These are phyloP conservation scores for Asterochloris erici DNA, from an alignment of 139 green algal species.

Conservation along the genomic window DNA sequence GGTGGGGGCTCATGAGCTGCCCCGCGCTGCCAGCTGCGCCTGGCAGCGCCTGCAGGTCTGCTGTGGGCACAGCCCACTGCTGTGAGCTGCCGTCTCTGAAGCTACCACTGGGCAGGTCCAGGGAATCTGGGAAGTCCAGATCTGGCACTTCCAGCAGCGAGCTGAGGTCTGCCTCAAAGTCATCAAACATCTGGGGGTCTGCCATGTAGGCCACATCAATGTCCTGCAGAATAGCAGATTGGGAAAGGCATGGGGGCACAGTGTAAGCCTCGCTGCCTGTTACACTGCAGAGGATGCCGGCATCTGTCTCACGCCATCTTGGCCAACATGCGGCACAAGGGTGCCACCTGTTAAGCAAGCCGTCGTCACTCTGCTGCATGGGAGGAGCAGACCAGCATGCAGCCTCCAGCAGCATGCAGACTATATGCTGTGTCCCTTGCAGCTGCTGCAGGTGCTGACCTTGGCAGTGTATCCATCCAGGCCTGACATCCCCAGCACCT, in stretches of 20 bases:
- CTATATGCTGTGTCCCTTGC: too few relatives aligned
- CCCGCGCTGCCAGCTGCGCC: too few relatives aligned
- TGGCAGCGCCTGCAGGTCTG: background rate
- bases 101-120: constrained; percentile 3
- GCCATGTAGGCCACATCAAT: constrained; percentile 15
- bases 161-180: constrained; percentile 16
- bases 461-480: constrained; percentile 14
- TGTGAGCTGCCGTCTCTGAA: background rate
- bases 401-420: too few relatives aligned
- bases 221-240: constrained; percentile 5
- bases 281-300: too few relatives aligned
- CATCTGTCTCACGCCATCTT: too few relatives aligned
- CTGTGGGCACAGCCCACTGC: too few relatives aligned
- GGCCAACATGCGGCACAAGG: too few relatives aligned
- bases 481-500: constrained; percentile 8
- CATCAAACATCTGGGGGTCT: constrained; percentile 14
- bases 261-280: too few relatives aligned
- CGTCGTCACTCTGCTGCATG: too few relatives aligned
- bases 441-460: background rate
- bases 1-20: too few relatives aligned
- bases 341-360: too few relatives aligned
- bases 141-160: constrained; percentile 17
- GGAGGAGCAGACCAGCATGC: too few relatives aligned
- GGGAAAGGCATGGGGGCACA: background rate
- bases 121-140: constrained; percentile 1